Conservation (phyloP, 176 grass and related monocot genomes). For the Phyllostachys edulis region DNA sequence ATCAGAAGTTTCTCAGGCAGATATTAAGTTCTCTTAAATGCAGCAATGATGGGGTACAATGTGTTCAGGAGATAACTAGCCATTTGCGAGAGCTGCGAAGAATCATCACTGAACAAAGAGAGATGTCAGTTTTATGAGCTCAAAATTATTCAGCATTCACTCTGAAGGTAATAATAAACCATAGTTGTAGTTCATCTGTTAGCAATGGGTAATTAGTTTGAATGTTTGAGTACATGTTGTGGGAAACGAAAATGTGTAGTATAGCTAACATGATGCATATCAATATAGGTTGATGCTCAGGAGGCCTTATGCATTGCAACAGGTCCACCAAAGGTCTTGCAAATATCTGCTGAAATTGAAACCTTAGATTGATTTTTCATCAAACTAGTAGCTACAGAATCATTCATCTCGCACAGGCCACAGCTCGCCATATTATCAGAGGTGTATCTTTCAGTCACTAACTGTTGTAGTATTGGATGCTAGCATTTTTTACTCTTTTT, state of each 20-base stretch:
- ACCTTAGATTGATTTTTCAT: not conserved
- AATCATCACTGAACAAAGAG: slow-evolving; percentile 47
- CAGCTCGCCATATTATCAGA: not conserved
- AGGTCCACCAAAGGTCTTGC: not conserved
- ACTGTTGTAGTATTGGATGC: not conserved
- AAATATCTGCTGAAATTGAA: not conserved
- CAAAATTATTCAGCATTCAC: slow-evolving; percentile 10
- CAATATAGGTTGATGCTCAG: not conserved
- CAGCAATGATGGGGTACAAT: slow-evolving; percentile 46
- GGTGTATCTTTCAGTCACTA: not conserved
- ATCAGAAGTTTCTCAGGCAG: slow-evolving; percentile 60
- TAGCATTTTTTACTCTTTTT: too few relatives aligned
- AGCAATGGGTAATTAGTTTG: not conserved
- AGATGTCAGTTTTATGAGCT: slow-evolving; percentile 24
- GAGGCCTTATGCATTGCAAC: not conserved
- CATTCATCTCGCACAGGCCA: not conserved
- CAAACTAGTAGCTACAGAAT: not conserved
- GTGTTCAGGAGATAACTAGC: slow-evolving; percentile 57
- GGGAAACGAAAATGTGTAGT: slow-evolving; percentile 1
- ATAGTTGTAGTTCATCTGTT: slow-evolving; percentile 5
- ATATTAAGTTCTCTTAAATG: slow-evolving; percentile 56
- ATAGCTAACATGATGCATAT: not conserved
- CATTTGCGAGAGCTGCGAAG: slow-evolving; percentile 58
- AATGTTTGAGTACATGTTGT: not conserved
- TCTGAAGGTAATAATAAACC: slow-evolving; percentile 41